Percentiles rank a stretch among this genome's conserved stretches.
phyloP scores from a whole-genome alignment of 495 filamentous ascomycete genomes.

The Lophiostoma macrostomum region DNA sequence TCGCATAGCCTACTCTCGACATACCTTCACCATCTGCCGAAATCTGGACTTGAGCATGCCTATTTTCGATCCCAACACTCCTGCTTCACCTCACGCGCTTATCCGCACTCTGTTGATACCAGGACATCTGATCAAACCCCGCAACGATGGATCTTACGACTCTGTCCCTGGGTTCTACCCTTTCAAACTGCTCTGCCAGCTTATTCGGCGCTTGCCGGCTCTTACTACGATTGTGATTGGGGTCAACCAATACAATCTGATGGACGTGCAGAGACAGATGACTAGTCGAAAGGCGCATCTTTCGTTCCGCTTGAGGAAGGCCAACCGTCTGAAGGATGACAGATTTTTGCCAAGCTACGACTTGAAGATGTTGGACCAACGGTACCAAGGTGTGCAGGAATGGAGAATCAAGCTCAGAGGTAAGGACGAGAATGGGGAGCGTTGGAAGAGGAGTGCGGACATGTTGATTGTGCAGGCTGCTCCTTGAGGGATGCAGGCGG shows the following conservation, averaged over 20 bases:
- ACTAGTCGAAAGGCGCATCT: background rate
- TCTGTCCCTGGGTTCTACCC: background rate
- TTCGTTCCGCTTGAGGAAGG: constrained; percentile 5
- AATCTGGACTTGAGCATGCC: background rate
- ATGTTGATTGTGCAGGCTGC: too few species aligned
- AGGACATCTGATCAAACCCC: background rate
- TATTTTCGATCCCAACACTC: background rate
- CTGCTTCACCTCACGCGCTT: background rate
- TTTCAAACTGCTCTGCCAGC: constrained; percentile 12
- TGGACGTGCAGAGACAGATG: background rate
- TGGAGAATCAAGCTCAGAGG: too few species aligned
- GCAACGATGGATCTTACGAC: background rate
- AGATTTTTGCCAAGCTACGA: constrained; percentile 6
- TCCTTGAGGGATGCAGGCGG: too few species aligned
- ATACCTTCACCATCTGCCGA: constrained; percentile 6
- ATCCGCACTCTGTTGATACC: background rate
- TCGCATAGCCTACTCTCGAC: background rate
- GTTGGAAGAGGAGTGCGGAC: too few species aligned
- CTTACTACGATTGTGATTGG: background rate
- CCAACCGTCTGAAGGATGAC: constrained; percentile 3
- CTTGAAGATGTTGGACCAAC: background rate
- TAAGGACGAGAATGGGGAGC: too few species aligned
- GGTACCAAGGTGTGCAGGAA: too few species aligned
- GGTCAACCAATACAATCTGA: background rate
- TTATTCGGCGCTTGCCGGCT: constrained; percentile 2